Percentiles rank a stretch among this genome's conserved stretches.
phyloP scores from a whole-genome alignment of 2,329 filamentous ascomycete species.

The Escovopsis sp. region DNA sequence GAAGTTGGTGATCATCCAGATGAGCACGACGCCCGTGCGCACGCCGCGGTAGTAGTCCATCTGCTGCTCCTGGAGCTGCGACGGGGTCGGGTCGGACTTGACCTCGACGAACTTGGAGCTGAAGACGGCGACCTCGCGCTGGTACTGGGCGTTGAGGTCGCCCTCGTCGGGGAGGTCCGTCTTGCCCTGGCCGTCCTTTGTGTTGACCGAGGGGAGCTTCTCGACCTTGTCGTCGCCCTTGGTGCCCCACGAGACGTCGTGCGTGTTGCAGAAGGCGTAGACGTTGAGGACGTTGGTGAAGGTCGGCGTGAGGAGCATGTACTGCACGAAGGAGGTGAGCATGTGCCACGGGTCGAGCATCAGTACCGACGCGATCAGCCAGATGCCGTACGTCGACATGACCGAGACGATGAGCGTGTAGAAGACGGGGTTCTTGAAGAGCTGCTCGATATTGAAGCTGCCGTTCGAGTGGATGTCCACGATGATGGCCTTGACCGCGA shows the following conservation, averaged over 20 bases:
- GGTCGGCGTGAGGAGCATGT: constrained; percentile 84
- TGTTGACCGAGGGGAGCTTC: constrained; percentile 73
- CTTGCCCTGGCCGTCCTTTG: constrained; percentile 81
- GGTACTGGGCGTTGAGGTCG: constrained; percentile 90
- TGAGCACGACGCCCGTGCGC: constrained; percentile 75
- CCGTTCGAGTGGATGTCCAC: constrained; percentile 44
- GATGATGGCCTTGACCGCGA: constrained; percentile 77
- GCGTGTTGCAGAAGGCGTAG: constrained; percentile 96
- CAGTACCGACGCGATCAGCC: constrained; percentile 77
- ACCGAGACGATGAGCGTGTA: constrained; percentile 89
- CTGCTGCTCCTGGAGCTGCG: constrained; percentile 60
- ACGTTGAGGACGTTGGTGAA: constrained; percentile 99
- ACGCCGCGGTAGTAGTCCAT: constrained; percentile 99
- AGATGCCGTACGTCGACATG: constrained; percentile 83
- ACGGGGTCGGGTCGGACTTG: constrained; percentile 41
- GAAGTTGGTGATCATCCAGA: constrained; percentile 96
- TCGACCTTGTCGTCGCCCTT: constrained; percentile 96
- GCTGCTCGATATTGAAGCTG: constrained; percentile 52
- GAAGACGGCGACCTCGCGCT: constrained; percentile 66
- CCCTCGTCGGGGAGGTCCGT: constrained; percentile 91
- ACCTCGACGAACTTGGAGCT: constrained; percentile 59
- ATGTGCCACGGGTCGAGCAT: constrained; percentile 99
- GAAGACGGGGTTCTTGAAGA: constrained; percentile 82
- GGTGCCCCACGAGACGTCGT: constrained; percentile 95
- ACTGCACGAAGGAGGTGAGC: constrained; percentile 90